Evolutionary conservation across 2,329 filamentous ascomycete species (phyloP), one percentile per base, ranked within the genome.

Genomic region (Alternaria sp.): DNA sequence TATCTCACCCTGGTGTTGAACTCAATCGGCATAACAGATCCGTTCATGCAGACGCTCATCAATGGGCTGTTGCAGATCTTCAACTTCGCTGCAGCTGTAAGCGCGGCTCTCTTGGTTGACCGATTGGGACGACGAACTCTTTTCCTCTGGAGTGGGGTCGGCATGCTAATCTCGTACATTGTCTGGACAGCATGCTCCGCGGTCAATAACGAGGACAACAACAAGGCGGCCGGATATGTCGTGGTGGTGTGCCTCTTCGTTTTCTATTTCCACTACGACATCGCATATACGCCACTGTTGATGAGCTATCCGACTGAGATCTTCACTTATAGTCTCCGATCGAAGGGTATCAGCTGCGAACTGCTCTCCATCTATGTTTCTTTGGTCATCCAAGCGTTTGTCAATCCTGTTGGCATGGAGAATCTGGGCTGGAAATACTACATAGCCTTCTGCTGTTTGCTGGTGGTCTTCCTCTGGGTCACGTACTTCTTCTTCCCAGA

Each of bases 321-420:
- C 59, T 75, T 84, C 28, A 82, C 83, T 0, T 85, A 81, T 72
- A 77, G 75, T 28, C 79, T 85, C 50, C 82, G 83, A 13, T 67
- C 82, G 46, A 84, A 84, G 72, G 83, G 83, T 12, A 47, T 73
- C 5, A 69, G 63, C 21, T 74, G 84, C 45, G 87, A 67, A 62
- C 69, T 71, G 49, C 64, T 89, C 82, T 89, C 89, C 75, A 89
- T 78, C 83, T 87, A 59, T 81, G 87, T 57, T 80, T 89, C 47
- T 83, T 62, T 67, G 17, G 50, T 88, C 44, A 83, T 90, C 65
- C 85, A 86, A 69, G 86, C 87, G 80, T 87, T 81, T 65, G 85
- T 85, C 69, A 90, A 90, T 80, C 75, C 74, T 0, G 71, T 79
- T 30, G 77, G 72, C 1, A 65, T 79, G 40, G 67, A 74, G 6